These are phyloP conservation scores for Melampsora occidentalis DNA, from an alignment of 1,284 basidiomycete genomes.

Conservation along the genomic window DNA sequence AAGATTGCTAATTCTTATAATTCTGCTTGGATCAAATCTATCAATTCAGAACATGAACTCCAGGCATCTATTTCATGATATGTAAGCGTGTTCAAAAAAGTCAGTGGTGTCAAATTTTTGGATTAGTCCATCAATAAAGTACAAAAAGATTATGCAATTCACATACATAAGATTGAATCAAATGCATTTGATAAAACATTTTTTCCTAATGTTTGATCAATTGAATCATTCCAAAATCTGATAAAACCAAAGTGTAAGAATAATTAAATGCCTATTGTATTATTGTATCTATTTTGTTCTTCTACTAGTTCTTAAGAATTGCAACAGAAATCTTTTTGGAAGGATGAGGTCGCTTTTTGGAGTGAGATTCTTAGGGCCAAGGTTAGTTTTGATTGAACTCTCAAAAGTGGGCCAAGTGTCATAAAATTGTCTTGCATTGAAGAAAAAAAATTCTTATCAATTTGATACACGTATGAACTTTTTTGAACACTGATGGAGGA, in stretches of 20 bases:
- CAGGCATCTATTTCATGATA: constrained; percentile 34
- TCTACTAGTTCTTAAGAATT: constrained; percentile 13
- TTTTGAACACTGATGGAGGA: no score
- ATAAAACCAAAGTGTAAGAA: constrained; percentile 24
- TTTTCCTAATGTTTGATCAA: constrained; percentile 11
- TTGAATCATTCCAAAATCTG: constrained; percentile 21
- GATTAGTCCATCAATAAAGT: constrained; percentile 29
- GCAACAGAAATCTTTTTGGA: constrained; percentile 27
- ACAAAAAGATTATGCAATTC: constrained; percentile 17
- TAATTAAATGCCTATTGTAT: constrained; percentile 1
- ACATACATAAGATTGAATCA: constrained; percentile 16
- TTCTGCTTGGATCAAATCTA: constrained; percentile 19
- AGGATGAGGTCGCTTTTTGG: constrained; percentile 23
- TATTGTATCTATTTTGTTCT: constrained; percentile 3
- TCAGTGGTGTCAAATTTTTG: constrained; percentile 24
- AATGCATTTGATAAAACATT: neutral
- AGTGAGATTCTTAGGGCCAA: constrained; percentile 11
- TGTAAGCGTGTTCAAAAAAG: constrained; percentile 11
- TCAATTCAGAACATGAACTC: constrained; percentile 15
- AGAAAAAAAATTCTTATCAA: no score
- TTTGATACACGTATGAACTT: no score
- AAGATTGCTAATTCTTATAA: no score
- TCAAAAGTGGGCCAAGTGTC: no score
- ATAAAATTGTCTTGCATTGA: no score
- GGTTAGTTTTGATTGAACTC: constrained; percentile 5